Evolutionary conservation across 495 filamentous ascomycete species (phyloP).

Genomic region (Bacidia gigantensis): DNA sequence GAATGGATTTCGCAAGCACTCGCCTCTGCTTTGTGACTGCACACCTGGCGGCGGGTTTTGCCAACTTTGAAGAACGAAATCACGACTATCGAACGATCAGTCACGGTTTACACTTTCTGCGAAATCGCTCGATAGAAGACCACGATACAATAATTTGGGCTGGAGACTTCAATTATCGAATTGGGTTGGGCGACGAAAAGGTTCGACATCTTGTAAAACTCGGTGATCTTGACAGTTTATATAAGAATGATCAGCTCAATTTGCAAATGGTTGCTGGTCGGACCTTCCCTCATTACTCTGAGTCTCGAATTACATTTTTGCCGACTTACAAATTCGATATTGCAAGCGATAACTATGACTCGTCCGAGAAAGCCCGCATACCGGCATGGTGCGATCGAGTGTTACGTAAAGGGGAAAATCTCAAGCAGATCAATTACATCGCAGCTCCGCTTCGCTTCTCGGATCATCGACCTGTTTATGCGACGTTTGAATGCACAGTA

Average conservation of each 20-base stretch:
- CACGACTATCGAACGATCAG: constrained; percentile 84
- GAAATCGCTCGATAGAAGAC: constrained; percentile 77
- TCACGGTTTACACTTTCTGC: constrained; percentile 75
- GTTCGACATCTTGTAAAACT: constrained; percentile 59
- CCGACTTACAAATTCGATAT: constrained; percentile 95
- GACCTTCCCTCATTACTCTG: constrained; percentile 81
- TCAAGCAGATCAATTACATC: constrained; percentile 71
- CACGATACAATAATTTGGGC: constrained; percentile 96
- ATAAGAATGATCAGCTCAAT: constrained; percentile 93
- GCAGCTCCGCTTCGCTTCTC: constrained; percentile 71
- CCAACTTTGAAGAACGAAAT: constrained; percentile 94
- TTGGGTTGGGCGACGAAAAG: constrained; percentile 68
- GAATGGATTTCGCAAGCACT: constrained; percentile 89
- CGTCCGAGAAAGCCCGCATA: constrained; percentile 89
- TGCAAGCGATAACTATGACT: constrained; percentile 78
- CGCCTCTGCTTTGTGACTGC: constrained; percentile 92
- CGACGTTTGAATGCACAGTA: constrained; percentile 70
- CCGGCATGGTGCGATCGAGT: constrained; percentile 97
- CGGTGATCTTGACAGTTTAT: constrained; percentile 61
- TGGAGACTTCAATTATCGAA: constrained; percentile 97
- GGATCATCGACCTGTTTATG: constrained; percentile 88
- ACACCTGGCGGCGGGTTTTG: constrained; percentile 90
- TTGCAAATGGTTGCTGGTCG: constrained; percentile 89
- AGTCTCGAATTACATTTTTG: constrained; percentile 67
- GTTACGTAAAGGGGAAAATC: constrained; percentile 66